Percentiles rank a stretch among this genome's conserved stretches.
Conservation (phyloP, 805 yeast genomes). For the Schizosaccharomyces osmophilus region DNA sequence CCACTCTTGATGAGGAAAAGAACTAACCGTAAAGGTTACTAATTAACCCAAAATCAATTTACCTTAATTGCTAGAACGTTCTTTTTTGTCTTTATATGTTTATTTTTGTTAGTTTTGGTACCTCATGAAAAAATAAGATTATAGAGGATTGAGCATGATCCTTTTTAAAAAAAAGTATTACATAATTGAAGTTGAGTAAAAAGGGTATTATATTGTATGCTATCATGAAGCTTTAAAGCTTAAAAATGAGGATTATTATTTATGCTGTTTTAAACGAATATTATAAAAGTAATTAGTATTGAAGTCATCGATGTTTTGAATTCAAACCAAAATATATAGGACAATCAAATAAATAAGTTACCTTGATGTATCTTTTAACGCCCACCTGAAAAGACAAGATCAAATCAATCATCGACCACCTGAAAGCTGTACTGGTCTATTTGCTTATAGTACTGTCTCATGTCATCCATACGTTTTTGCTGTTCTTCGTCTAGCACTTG, state of each 20-base stretch:
- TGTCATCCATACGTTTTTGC: background rate
- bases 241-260: background rate
- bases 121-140: background rate
- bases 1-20: background rate
- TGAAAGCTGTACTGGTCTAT: background rate
- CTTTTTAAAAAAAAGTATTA: background rate
- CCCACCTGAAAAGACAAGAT: background rate
- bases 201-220: background rate
- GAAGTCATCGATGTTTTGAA: too few relatives aligned
- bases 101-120: background rate
- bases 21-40: too few relatives aligned
- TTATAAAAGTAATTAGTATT: too few relatives aligned
- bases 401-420: background rate
- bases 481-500: background rate
- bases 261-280: background rate
- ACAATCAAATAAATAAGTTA: background rate
- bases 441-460: background rate
- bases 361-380: background rate
- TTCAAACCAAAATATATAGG: too few relatives aligned
- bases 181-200: background rate
- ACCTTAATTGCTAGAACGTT: background rate
- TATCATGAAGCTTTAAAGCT: background rate
- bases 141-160: background rate
- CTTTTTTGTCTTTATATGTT: background rate
- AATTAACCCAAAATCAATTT: too few relatives aligned